A percentile compares a stretch with the other conserved stretches of the same genome.
These are phyloP conservation scores for Podila epicladia DNA, from an alignment of 192 early-diverging fungal genomes.

Conservation along the genomic window DNA sequence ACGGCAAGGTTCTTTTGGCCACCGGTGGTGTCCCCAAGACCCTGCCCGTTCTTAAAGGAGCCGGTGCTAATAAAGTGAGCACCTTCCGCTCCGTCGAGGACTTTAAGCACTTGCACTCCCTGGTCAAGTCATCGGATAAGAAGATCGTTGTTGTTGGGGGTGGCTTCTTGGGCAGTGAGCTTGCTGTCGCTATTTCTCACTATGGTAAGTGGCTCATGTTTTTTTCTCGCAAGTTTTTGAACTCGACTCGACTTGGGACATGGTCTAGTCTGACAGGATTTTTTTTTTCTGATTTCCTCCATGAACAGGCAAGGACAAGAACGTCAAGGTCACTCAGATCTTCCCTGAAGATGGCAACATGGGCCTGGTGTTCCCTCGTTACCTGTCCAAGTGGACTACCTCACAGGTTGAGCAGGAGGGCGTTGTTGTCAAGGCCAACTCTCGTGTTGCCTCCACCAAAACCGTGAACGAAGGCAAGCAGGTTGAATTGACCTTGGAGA, in stretches of 20 bases:
- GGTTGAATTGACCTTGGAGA: constrained; percentile 54
- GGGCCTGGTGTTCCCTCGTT: constrained; percentile 66
- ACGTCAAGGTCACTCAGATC: constrained; percentile 65
- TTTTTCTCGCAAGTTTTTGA: background rate
- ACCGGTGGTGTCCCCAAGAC: constrained; percentile 69
- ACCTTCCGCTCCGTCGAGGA: constrained; percentile 70
- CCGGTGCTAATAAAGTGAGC: constrained; percentile 45
- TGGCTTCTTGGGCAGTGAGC: constrained; percentile 73
- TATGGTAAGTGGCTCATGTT: constrained; percentile 24
- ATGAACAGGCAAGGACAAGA: constrained; percentile 48
- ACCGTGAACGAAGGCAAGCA: constrained; percentile 35
- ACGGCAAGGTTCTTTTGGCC: constrained; percentile 64
- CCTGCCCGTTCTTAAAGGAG: constrained; percentile 48
- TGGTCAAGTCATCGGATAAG: constrained; percentile 50
- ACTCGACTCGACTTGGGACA: too few relatives aligned
- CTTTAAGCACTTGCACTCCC: constrained; percentile 53
- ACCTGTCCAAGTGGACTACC: constrained; percentile 72
- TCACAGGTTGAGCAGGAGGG: constrained; percentile 58
- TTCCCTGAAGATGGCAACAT: constrained; percentile 73
- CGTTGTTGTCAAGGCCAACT: constrained; percentile 59
- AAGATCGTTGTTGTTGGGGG: constrained; percentile 68
- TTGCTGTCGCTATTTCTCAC: constrained; percentile 65
- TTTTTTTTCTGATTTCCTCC: background rate
- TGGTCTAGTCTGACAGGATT: too few relatives aligned
- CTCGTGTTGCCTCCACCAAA: constrained; percentile 47